phyloP scores from a whole-genome alignment of 306 rosid genomes.

The Sicyos edulis region DNA sequence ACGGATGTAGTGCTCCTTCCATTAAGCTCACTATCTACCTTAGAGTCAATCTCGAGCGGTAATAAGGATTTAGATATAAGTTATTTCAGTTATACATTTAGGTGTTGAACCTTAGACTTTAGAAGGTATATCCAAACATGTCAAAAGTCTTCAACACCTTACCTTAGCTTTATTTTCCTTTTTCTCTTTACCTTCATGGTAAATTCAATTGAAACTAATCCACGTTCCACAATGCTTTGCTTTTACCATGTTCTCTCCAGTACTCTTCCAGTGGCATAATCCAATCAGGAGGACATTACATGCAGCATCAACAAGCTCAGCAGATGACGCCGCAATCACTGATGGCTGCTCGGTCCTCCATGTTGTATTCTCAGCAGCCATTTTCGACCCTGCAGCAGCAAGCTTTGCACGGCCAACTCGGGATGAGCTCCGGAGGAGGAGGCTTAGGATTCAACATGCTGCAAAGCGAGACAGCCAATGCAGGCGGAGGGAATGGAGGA shows the following conservation, averaged over 20 bases:
- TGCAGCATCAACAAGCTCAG: conserved; percentile 80
- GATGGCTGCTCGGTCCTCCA: conserved; percentile 87
- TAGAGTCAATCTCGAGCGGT: too few relatives aligned
- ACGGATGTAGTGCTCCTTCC: too few relatives aligned
- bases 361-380: conserved; percentile 76
- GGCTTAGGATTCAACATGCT: conserved; percentile 68
- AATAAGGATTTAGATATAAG: too few relatives aligned
- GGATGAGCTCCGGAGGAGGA: conserved; percentile 48
- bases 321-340: conserved; percentile 83
- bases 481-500: conserved; percentile 51
- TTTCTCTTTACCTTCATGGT: neutral
- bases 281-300: conserved; percentile 83
- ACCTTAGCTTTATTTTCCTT: neutral
- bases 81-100: neutral
- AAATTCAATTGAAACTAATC: neutral
- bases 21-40: too few relatives aligned
- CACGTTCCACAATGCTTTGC: neutral
- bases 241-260: conserved; percentile 30
- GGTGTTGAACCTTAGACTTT: neutral
- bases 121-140: neutral
- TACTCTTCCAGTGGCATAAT: conserved; percentile 61
- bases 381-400: conserved; percentile 73
- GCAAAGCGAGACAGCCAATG: conserved; percentile 47
- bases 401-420: conserved; percentile 71
- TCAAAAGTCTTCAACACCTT: neutral